Evolutionary conservation across 257 asterid species (phyloP).

Genomic region (Solanum etuberosum): DNA sequence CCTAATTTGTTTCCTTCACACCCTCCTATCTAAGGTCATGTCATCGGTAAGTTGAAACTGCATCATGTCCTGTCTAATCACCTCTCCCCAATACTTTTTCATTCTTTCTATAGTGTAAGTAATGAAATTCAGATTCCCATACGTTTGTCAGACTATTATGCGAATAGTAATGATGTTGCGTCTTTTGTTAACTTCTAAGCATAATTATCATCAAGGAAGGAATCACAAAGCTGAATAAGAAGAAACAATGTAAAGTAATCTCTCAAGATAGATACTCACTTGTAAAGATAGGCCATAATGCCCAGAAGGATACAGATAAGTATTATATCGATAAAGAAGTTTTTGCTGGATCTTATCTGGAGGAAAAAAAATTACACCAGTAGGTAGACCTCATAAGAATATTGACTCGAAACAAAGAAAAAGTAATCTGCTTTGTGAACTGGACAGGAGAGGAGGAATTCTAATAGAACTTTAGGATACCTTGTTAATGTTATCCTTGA

Average conservation of each 20-base stretch:
- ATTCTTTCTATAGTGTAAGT: background rate
- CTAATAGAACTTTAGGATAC: slow-evolving; percentile 6
- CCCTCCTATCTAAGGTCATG: background rate
- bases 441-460: background rate
- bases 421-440: background rate
- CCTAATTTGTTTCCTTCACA: background rate
- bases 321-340: slow-evolving; percentile 59
- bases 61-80: background rate
- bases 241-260: background rate
- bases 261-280: slow-evolving; percentile 42
- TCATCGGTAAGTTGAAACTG: background rate
- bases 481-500: slow-evolving; percentile 48
- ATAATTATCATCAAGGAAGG: background rate
- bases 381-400: background rate
- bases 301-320: slow-evolving; percentile 71
- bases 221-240: background rate
- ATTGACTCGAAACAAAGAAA: background rate
- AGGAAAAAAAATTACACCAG: background rate
- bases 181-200: background rate
- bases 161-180: background rate
- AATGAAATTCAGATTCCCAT: background rate
- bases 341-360: slow-evolving; percentile 71
- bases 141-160: background rate
- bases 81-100: background rate
- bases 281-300: slow-evolving; percentile 61